Conservation (phyloP, 805 yeast genomes). For the Candida michaelii region DNA sequence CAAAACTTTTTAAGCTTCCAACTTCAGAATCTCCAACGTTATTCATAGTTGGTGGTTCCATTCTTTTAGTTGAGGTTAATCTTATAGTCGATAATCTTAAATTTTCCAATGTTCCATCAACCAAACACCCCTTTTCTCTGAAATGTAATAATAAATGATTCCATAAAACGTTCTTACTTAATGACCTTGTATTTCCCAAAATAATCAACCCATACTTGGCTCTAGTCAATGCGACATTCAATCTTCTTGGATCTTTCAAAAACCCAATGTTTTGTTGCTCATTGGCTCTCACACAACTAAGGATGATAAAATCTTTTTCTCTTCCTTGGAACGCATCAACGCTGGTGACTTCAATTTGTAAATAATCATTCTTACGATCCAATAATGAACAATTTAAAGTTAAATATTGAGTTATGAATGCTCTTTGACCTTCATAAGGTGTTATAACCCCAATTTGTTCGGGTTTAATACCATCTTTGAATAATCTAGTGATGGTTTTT, state of each 20-base stretch:
- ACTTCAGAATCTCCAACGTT: not conserved
- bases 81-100: slow-evolving; percentile 71
- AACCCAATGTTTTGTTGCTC: slow-evolving; percentile 42
- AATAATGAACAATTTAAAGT: slow-evolving; percentile 62
- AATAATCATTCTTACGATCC: slow-evolving; percentile 57
- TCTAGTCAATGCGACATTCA: slow-evolving; percentile 46
- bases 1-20: slow-evolving; percentile 15
- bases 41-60: not conserved
- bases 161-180: slow-evolving; percentile 75
- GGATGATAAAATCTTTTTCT: slow-evolving; percentile 44
- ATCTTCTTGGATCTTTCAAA: slow-evolving; percentile 43
- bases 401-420: slow-evolving; percentile 78
- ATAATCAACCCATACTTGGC: slow-evolving; percentile 48
- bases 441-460: slow-evolving; percentile 88
- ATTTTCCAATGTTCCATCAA: slow-evolving; percentile 84
- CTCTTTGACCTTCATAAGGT: slow-evolving; percentile 93
- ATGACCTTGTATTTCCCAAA: slow-evolving; percentile 80
- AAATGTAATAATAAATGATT: slow-evolving; percentile 71
- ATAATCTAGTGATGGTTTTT: slow-evolving; percentile 67
- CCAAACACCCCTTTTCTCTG: slow-evolving; percentile 82
- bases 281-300: slow-evolving; percentile 46
- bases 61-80: slow-evolving; percentile 28
- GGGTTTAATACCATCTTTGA: slow-evolving; percentile 76
- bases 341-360: slow-evolving; percentile 74
- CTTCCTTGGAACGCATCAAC: slow-evolving; percentile 47